phyloP scores from a whole-genome alignment of 169 alveolate species.

The Condylostoma magnum region DNA sequence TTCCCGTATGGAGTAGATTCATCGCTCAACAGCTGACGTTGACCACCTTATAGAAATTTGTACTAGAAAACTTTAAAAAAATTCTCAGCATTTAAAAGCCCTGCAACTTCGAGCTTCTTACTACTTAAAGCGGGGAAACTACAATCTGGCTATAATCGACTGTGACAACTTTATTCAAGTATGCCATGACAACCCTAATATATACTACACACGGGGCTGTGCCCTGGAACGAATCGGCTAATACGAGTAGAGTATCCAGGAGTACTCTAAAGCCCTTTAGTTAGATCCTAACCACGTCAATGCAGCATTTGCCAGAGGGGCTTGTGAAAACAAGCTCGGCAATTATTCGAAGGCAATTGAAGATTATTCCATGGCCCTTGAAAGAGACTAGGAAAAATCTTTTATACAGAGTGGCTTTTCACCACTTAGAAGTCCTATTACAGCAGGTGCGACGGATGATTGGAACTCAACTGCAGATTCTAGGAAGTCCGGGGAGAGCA shows the following conservation, averaged over 20 bases:
- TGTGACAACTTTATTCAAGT: constrained; percentile 56
- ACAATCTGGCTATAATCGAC: constrained; percentile 61
- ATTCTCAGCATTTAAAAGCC: constrained; percentile 71
- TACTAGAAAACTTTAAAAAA: constrained; percentile 61
- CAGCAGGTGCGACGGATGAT: constrained; percentile 20
- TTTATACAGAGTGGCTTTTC: neutral
- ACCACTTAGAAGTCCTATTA: constrained; percentile 5
- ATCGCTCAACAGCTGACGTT: constrained; percentile 38
- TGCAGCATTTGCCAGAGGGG: constrained; percentile 82
- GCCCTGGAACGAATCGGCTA: constrained; percentile 62
- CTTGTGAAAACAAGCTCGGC: constrained; percentile 70
- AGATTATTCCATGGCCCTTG: constrained; percentile 72
- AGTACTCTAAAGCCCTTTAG: constrained; percentile 56
- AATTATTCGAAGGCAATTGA: constrained; percentile 72
- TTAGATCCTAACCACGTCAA: constrained; percentile 74
- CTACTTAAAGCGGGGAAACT: constrained; percentile 46
- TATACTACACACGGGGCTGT: constrained; percentile 72
- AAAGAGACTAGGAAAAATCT: constrained; percentile 55
- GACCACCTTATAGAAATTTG: constrained; percentile 69
- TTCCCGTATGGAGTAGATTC: too few species aligned
- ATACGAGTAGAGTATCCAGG: constrained; percentile 61
- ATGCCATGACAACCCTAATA: constrained; percentile 59
- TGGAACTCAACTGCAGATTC: constrained; percentile 17
- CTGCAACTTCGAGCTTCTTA: constrained; percentile 68
- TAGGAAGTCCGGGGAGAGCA: neutral